Evolutionary conservation across 1,284 basidiomycete species (phyloP).

Genomic region (Apiotrichum siamense): DNA sequence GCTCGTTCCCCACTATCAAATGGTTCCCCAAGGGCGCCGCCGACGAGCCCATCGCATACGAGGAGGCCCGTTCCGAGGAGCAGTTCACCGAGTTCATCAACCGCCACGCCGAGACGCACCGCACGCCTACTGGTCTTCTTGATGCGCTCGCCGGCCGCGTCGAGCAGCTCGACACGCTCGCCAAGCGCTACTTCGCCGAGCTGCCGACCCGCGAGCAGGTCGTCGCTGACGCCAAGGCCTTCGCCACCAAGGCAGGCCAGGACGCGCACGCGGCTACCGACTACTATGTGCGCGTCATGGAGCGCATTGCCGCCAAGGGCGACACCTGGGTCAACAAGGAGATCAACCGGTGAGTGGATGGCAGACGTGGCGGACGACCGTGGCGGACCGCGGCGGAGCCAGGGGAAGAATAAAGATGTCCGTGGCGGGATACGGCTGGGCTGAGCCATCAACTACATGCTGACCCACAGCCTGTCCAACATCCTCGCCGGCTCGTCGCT

Average conservation of each 20-base stretch:
- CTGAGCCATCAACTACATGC: neutral
- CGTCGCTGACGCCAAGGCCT: slow-evolving; percentile 53
- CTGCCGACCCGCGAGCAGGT: slow-evolving; percentile 55
- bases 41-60: slow-evolving; percentile 58
- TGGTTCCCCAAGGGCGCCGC: slow-evolving; percentile 70
- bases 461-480: slow-evolving; percentile 35
- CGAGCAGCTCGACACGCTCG: slow-evolving; percentile 66
- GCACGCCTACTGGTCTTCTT: slow-evolving; percentile 73
- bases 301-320: slow-evolving; percentile 68
- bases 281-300: slow-evolving; percentile 87
- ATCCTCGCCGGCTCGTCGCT: slow-evolving; percentile 50
- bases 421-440: too few relatives aligned
- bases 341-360: slow-evolving; percentile 61
- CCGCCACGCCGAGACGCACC: slow-evolving; percentile 79
- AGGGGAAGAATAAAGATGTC: too few relatives aligned
- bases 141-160: slow-evolving; percentile 77
- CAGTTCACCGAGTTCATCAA: slow-evolving; percentile 58
- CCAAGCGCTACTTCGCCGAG: slow-evolving; percentile 62
- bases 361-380: neutral
- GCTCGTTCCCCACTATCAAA: slow-evolving; percentile 82
- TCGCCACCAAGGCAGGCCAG: slow-evolving; percentile 21
- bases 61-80: slow-evolving; percentile 43
- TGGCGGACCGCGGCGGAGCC: too few relatives aligned
- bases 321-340: slow-evolving; percentile 83
- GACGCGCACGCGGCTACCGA: slow-evolving; percentile 53